Evolutionary conservation across 352 stramenopile genomes (phyloP), one percentile per base, ranked within the genome.

Genomic region (Phytophthora hibernalis): DNA sequence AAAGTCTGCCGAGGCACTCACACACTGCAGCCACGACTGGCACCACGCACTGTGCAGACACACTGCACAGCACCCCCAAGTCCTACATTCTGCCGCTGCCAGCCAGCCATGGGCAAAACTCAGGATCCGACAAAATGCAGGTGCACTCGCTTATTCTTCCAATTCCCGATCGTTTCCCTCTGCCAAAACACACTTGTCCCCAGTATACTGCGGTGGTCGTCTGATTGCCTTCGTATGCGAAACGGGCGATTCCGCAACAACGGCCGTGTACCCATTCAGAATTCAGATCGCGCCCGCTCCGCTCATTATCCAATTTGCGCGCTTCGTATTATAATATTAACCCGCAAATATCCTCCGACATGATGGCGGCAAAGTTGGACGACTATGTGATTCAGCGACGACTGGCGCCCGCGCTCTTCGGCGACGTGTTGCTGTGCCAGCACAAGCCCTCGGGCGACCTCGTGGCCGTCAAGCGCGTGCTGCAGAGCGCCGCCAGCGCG

Each of bases 331-430:
- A 58, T 7, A 20, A 16, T 15, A 20, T 1, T 24, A 58, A 5
- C 33, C 18, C 35, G 20, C 44, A n/a, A n/a, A n/a, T n/a, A n/a
- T 50, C 12, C 40, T 21, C 24, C 31, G 5, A 50, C 18, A 55
- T 48, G n/a, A 77, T 76, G 68, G 78, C 79, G 30, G 70, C 71
- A 42, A 79, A 90, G 70, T 68, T 95, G 62, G 83, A 95, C 66
- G 71, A 90, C 61, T 95, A 95, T 65, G 79, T 89, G 67, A 93
- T 95, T 67, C 80, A 93, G 70, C 79, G 82, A 60, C 80, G 81
- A 1, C 74, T 95, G 0, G 82, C 83, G 40, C 81, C 85, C 5
- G 83, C 87, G 43, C 83, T 95, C 30, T 95, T 93, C 65, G 87
- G 87, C 22, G 82, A 93, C 58, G 84, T 95, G 67, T 70, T 95